phyloP scores from a whole-genome alignment of 805 yeast genomes.

The baker's yeast (Saccharomyces cerevisiae) region DNA sequence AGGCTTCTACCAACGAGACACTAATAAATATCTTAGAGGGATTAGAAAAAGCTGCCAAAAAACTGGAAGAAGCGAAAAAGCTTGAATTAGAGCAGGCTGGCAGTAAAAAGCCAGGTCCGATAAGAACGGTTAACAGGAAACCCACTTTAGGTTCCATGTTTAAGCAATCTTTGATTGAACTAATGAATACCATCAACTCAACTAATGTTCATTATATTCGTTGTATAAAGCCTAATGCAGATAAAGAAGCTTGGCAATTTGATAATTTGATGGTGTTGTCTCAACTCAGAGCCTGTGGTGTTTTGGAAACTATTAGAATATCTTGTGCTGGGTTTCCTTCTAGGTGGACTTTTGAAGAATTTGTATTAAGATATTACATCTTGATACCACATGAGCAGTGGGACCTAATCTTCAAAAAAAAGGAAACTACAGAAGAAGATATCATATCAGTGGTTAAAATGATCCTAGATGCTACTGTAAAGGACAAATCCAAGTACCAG shows the following conservation, averaged over 20 bases:
- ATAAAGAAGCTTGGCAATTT: slow-evolving; percentile 91
- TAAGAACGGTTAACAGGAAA: slow-evolving; percentile 50
- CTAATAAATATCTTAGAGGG: slow-evolving; percentile 56
- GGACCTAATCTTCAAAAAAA: slow-evolving; percentile 46
- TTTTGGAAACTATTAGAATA: slow-evolving; percentile 87
- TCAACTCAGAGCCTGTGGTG: slow-evolving; percentile 97
- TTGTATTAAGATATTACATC: slow-evolving; percentile 81
- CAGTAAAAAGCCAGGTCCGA: slow-evolving; percentile 36
- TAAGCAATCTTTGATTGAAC: slow-evolving; percentile 82
- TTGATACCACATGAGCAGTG: slow-evolving; percentile 66
- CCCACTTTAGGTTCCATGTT: slow-evolving; percentile 94
- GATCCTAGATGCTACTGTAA: slow-evolving; percentile 57
- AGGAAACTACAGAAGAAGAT: slow-evolving; percentile 42
- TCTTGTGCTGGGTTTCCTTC: slow-evolving; percentile 98
- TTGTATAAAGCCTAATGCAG: slow-evolving; percentile 94
- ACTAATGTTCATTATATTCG: slow-evolving; percentile 95
- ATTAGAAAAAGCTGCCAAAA: slow-evolving; percentile 48
- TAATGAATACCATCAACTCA: slow-evolving; percentile 86
- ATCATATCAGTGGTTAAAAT: slow-evolving; percentile 58
- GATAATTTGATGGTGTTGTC: slow-evolving; percentile 92
- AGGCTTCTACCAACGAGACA: slow-evolving; percentile 57
- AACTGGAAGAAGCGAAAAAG: slow-evolving; percentile 34
- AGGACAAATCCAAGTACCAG: slow-evolving; percentile 66
- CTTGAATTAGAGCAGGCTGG: slow-evolving; percentile 21
- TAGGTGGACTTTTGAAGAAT: slow-evolving; percentile 89